A percentile compares a stretch with the other conserved stretches of the same genome.
These are phyloP conservation scores for Lanmaoa rubissima DNA, from an alignment of 768 basidiomycete species.

Conservation along the genomic window DNA sequence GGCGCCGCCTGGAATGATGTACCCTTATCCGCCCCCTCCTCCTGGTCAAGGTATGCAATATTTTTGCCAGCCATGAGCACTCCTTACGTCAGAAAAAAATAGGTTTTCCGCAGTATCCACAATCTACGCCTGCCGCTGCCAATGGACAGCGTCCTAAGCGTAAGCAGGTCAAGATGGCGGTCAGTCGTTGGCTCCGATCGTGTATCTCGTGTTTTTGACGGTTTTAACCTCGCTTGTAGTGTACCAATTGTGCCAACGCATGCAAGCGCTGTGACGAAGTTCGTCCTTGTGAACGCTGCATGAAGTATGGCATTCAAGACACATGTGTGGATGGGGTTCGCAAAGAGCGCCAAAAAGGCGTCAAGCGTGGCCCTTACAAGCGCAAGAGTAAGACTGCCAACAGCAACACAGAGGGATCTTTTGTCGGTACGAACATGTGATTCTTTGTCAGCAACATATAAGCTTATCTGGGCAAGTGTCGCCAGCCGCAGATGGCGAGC, in stretches of 20 bases:
- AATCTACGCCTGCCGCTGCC: conserved; percentile 21
- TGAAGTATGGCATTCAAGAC: conserved; percentile 58
- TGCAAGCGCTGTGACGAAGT: conserved; percentile 58
- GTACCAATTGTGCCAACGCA: conserved; percentile 56
- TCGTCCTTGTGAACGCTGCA: conserved; percentile 62
- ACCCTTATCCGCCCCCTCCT: conserved; percentile 41
- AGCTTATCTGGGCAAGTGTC: conserved; percentile 15
- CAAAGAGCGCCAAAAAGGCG: conserved; percentile 63
- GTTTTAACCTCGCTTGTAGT: conserved; percentile 30
- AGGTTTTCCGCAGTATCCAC: conserved; percentile 34
- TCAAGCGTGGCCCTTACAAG: conserved; percentile 59
- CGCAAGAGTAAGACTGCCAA: conserved; percentile 41
- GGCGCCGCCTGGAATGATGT: conserved; percentile 43
- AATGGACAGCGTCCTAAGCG: conserved; percentile 41
- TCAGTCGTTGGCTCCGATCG: conserved; percentile 29
- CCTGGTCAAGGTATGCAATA: conserved; percentile 35
- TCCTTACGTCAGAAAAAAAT: conserved; percentile 18
- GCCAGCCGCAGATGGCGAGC: conserved; percentile 26
- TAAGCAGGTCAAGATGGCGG: conserved; percentile 60
- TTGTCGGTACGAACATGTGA: conserved; percentile 15
- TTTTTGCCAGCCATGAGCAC: background rate
- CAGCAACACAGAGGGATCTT: conserved; percentile 24
- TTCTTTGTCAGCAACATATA: conserved; percentile 2
- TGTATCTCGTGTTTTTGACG: conserved; percentile 2
- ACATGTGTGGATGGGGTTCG: conserved; percentile 58